Evolutionary conservation across 2,329 filamentous ascomycete genomes (phyloP), one percentile per base, ranked within the genome.

Genomic region (Colletotrichum melonis): DNA sequence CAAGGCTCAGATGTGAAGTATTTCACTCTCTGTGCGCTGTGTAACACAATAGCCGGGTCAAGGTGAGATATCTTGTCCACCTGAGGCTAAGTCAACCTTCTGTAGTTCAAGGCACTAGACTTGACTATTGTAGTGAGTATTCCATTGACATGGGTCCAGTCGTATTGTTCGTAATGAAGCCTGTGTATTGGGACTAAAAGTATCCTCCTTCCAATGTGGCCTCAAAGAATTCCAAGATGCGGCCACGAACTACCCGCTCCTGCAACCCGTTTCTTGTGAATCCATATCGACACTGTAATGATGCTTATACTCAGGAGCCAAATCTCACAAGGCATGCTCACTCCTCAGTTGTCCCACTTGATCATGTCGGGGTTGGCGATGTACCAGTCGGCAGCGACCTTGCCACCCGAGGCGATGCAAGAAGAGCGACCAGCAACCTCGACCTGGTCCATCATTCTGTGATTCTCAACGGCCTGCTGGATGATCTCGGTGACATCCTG

Each of bases 401-500:
- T 28, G 22, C 38, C 24, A n/a, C 26, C 59, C 12, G 14, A 14
- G 8, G 55, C 28, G 55, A 58, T 63, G 59, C 59, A 63, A n/a
- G 59, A 49, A 63, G 38, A 46, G 38, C 59, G 59, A 14, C 59
- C 59, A 49, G n/a, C 59, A 11, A 63, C 59, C 6, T 63, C 24
- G 16, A 49, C 59, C 14, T 12, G 22, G 8, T 49, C 38, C 16
- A 16, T 26, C 12, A 49, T 49, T 12, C 28, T 38, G 24, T 46
- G 38, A 16, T 63, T 63, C 3, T 63, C 7, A 28, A 63, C 16
- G 14, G 14, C 38, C 14, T 63, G 16, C 24, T 63, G 22, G 4
- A 63, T 63, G 24, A 19, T 38, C 38, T 49, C 38, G 0, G 24
- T 49, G 22, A n/a, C 35, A 49, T 49, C 59, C 16, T 30, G 24